Evolutionary conservation across 768 basidiomycete species (phyloP).

Genomic region (Phanerochaete sordida): DNA sequence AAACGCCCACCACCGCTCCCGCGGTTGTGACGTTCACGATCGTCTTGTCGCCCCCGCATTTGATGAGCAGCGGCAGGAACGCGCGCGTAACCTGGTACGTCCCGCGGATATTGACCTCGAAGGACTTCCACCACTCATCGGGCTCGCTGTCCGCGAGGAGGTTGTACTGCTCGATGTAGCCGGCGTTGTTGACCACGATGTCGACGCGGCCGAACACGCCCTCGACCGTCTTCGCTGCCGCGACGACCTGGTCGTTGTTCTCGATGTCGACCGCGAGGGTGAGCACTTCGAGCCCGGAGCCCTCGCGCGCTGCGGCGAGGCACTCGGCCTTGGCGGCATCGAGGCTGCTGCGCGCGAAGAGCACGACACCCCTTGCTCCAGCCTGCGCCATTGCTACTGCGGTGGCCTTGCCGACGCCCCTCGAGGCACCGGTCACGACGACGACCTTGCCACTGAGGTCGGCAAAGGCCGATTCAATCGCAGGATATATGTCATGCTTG

Average conservation of each 20-base stretch:
- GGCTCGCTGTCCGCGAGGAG: conserved; percentile 7
- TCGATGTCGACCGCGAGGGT: not conserved
- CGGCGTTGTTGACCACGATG: conserved; percentile 2
- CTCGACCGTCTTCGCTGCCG: not conserved
- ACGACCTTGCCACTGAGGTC: conserved; percentile 23
- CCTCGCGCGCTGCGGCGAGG: not conserved
- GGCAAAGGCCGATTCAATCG: conserved; percentile 20
- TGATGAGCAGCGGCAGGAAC: conserved; percentile 8
- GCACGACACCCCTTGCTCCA: conserved; percentile 23
- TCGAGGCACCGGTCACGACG: conserved; percentile 25
- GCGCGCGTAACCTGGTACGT: conserved; percentile 12
- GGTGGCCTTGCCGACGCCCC: conserved; percentile 25
- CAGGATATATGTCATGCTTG: conserved; percentile 19
- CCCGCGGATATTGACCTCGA: conserved; percentile 3
- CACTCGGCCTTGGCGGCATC: not conserved
- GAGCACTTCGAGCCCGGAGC: not conserved
- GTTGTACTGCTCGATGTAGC: not conserved
- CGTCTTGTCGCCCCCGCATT: not conserved
- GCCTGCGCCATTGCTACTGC: conserved; percentile 25
- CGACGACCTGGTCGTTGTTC: not conserved
- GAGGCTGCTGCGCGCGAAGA: conserved; percentile 16
- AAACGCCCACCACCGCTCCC: too few species aligned
- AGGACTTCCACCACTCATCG: conserved; percentile 8
- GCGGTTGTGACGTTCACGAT: conserved; percentile 4
- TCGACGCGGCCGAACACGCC: not conserved